Evolutionary conservation across 441 rosid genomes (phyloP), one percentile per base, ranked within the genome.

Genomic region (Capsella rubella): DNA sequence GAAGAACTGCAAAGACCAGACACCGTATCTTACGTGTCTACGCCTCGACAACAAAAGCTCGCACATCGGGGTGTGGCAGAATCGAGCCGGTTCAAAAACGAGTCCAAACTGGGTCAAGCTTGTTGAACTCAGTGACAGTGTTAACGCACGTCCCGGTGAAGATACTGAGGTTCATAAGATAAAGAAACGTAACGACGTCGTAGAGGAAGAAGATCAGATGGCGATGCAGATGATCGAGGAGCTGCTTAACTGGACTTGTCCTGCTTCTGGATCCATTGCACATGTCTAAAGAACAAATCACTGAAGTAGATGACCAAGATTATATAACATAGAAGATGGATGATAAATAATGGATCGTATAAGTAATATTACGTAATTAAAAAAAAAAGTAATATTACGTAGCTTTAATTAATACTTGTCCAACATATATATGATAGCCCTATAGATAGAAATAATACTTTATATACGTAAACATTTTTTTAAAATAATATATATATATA

Each of bases 11-110:
- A 85, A 85, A 66, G 84, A 85, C 53, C 87, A 82, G 28, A 86
- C 82, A 45, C 91, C 93, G 45, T 90, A 90, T 6, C 80, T 90
- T 14, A 92, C 96, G 42, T 92, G 96, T 75, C 84, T 92, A 11
- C 87, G 95, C 79, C 90, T 92, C 0, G 97, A 92, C 81, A 88
- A 80, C 15, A 87, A 86, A 60, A 90, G 84, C 67, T 85, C 91
- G 12, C 89, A 87, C 72, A 90, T 92, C 14, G 97, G 93, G 0
- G 95, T 92, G 4, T 92, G 97, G 97, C 96, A 90, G 46, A 90
- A 89, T 69, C 74, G 93, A 0, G 90, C 91, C 4, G 97, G 96
- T 5, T 54, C 86, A 0, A 71, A 81, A 54, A 75, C 87, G 3
- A 79, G 73, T 59, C 83, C 86, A 0, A 83, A 74, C 51, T 91